These are phyloP conservation scores for Candida sonorensis DNA, from an alignment of 805 yeast species.

Conservation along the genomic window DNA sequence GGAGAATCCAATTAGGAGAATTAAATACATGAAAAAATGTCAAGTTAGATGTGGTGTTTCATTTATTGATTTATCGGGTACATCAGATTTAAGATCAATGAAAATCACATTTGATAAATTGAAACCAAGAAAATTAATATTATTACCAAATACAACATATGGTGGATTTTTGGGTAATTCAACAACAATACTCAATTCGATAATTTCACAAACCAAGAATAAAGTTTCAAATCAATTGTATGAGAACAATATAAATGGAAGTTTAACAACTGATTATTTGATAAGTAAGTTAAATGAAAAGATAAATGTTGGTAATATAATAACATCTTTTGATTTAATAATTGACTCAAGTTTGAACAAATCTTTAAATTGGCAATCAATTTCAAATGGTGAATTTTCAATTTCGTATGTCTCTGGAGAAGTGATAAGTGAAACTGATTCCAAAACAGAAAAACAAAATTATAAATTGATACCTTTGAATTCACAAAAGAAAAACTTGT, in stretches of 20 bases:
- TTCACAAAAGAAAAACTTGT: constrained; percentile 6
- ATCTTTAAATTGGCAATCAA: constrained; percentile 93
- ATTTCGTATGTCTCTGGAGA: constrained; percentile 80
- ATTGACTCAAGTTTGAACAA: constrained; percentile 55
- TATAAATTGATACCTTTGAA: no score
- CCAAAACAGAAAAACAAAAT: constrained; percentile 3
- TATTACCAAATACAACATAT: constrained; percentile 18
- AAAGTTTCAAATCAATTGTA: constrained; percentile 10
- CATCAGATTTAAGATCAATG: constrained; percentile 78
- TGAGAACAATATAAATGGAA: constrained; percentile 10
- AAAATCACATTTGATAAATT: constrained; percentile 69
- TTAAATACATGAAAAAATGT: constrained; percentile 17
- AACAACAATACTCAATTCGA: constrained; percentile 14
- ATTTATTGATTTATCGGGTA: constrained; percentile 75
- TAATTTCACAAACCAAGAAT: constrained; percentile 14
- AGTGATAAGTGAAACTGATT: constrained; percentile 20
- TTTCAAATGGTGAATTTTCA: constrained; percentile 72
- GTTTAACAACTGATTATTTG: constrained; percentile 21
- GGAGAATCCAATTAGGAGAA: constrained; percentile 16
- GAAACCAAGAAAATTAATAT: constrained; percentile 71
- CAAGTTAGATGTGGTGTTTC: constrained; percentile 63
- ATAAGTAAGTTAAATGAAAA: constrained; percentile 32
- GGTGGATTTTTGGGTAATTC: constrained; percentile 20
- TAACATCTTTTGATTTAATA: constrained; percentile 50
- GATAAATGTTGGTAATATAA: constrained; percentile 46